A percentile compares a stretch with the other conserved stretches of the same genome.
Evolutionary conservation across 305 asterid genomes (phyloP).

Genomic region (Solanum hybrid): DNA sequence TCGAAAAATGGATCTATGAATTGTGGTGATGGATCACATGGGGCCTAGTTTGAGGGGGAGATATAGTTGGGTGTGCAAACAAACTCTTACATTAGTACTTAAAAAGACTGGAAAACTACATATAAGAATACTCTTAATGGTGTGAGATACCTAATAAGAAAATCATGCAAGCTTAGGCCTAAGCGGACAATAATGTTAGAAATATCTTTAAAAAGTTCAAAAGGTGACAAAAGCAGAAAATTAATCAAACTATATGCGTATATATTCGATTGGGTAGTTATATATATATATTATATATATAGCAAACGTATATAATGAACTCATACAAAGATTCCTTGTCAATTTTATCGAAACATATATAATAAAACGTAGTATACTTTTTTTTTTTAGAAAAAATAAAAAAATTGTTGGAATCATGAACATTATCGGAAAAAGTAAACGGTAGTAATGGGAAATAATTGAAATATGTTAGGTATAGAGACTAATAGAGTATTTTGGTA

Average conservation of each 20-base stretch:
- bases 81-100: too few species aligned
- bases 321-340: not conserved
- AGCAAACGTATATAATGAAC: not conserved
- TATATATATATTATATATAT: not conserved
- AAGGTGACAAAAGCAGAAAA: not conserved
- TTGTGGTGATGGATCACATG: too few species aligned
- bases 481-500: not conserved
- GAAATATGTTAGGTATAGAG: not conserved
- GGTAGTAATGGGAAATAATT: not conserved
- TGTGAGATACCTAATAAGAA: not conserved
- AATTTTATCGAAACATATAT: not conserved
- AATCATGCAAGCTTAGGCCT: accelerated
- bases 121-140: not conserved
- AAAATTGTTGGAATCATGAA: not conserved
- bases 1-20: too few species aligned
- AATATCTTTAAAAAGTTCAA: not conserved
- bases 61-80: too few species aligned
- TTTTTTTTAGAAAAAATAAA: too few species aligned
- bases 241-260: not conserved
- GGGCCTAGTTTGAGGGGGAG: too few species aligned
- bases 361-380: not conserved
- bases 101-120: too few species aligned
- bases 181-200: not conserved
- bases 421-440: not conserved
- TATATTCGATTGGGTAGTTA: not conserved